phyloP scores from a whole-genome alignment of 164 flowering plant species.

The Liriodendron chinense region DNA sequence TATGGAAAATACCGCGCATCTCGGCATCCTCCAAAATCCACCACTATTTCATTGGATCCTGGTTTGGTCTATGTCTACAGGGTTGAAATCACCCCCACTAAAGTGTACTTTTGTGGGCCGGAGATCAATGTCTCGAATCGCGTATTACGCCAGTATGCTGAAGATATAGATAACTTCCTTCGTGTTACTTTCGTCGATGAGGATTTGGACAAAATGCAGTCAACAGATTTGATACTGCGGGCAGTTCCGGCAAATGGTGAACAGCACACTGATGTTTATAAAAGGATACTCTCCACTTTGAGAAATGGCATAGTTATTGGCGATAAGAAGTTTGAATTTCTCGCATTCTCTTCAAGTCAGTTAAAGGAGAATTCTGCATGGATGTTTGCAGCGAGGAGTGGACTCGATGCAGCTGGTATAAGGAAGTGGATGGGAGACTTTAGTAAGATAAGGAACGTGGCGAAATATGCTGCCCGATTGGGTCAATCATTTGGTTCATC shows the following conservation, averaged over 20 bases:
- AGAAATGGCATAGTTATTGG: constrained; percentile 69
- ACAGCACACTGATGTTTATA: constrained; percentile 43
- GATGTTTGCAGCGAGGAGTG: constrained; percentile 78
- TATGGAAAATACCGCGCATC: constrained; percentile 29
- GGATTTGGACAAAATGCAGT: constrained; percentile 56
- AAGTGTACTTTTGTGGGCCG: constrained; percentile 75
- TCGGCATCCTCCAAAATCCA: constrained; percentile 21
- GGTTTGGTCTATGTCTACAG: constrained; percentile 73
- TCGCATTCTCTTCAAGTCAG: constrained; percentile 90
- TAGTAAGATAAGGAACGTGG: constrained; percentile 64
- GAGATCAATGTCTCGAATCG: constrained; percentile 80
- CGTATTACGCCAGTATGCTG: constrained; percentile 49
- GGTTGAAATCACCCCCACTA: constrained; percentile 74
- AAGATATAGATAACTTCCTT: constrained; percentile 62
- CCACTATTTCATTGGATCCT: constrained; percentile 47
- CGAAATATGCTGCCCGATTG: constrained; percentile 85
- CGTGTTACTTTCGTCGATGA: constrained; percentile 85
- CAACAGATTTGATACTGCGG: constrained; percentile 46
- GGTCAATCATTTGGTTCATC: constrained; percentile 94
- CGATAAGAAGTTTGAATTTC: constrained; percentile 81
- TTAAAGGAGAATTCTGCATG: constrained; percentile 76
- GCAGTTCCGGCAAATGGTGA: constrained; percentile 12
- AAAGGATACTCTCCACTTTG: constrained; percentile 55
- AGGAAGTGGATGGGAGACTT: constrained; percentile 87
- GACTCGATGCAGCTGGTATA: constrained; percentile 56